These are phyloP conservation scores for Leccinum barrowsii DNA, from an alignment of 768 basidiomycete species.

Conservation along the genomic window DNA sequence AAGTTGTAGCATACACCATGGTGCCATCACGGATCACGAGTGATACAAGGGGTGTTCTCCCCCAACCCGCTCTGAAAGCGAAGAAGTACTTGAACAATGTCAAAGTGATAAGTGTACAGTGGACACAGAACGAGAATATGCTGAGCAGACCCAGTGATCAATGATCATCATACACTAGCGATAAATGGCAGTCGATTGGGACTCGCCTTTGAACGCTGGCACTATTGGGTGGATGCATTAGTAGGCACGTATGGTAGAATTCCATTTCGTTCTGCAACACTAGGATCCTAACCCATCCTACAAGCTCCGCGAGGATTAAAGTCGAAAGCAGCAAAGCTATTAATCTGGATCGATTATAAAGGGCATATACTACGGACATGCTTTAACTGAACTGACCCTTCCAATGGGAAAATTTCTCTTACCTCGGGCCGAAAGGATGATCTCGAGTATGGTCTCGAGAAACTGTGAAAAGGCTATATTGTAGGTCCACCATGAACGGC, in stretches of 20 bases:
- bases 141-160: constrained; percentile 1
- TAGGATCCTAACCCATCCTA: not conserved
- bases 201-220: constrained; percentile 11
- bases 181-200: not conserved
- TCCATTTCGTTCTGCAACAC: not conserved
- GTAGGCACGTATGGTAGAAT: constrained; percentile 13
- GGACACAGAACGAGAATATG: constrained; percentile 14
- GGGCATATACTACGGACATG: constrained; percentile 12
- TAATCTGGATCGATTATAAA: constrained; percentile 17
- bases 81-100: constrained; percentile 19
- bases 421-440: constrained; percentile 19
- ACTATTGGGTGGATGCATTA: not conserved
- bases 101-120: constrained; percentile 14
- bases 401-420: not conserved
- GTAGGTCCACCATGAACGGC: constrained; percentile 13
- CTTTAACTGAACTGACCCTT: not conserved
- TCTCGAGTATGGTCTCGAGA: constrained; percentile 12
- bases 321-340: constrained; percentile 5
- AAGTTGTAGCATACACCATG: constrained; percentile 1
- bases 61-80: constrained; percentile 13
- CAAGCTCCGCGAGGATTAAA: constrained; percentile 8
- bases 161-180: not conserved
- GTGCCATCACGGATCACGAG: constrained; percentile 19
- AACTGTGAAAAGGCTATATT: not conserved
- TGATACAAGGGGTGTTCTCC: constrained; percentile 19